Conservation (phyloP, 352 stramenopile species). For the Pythium vanterpoolii region DNA sequence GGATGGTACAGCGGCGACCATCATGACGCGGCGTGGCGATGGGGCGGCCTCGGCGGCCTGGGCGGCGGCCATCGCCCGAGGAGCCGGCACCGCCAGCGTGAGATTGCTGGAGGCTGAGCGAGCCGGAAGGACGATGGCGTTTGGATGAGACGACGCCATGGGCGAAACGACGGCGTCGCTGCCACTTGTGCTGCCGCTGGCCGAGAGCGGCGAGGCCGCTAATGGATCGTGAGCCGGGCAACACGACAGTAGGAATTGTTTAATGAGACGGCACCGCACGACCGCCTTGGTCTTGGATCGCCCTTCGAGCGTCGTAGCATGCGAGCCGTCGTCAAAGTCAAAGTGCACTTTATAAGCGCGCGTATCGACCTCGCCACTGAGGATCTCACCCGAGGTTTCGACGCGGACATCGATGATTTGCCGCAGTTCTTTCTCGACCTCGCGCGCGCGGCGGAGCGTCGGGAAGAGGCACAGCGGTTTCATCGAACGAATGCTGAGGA, state of each 20-base stretch:
- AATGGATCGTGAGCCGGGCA: background rate
- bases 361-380: conserved; percentile 66
- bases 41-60: background rate
- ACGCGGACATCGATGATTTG: conserved; percentile 61
- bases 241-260: conserved; percentile 38
- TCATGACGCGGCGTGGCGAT: conserved; percentile 19
- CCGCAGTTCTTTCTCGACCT: conserved; percentile 49
- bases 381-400: conserved; percentile 51
- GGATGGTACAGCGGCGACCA: conserved; percentile 21
- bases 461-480: conserved; percentile 46
- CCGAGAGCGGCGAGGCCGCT: background rate
- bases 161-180: background rate
- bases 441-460: conserved; percentile 32
- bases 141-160: background rate
- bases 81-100: conserved; percentile 13
- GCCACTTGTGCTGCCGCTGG: conserved; percentile 4
- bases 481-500: conserved; percentile 40
- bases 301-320: conserved; percentile 49
- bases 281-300: conserved; percentile 61
- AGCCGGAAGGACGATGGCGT: conserved; percentile 4
- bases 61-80: conserved; percentile 5
- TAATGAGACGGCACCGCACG: conserved; percentile 49
- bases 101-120: conserved; percentile 20
- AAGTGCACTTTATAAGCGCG: conserved; percentile 70
- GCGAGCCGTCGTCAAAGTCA: conserved; percentile 59